Evolutionary conservation across 1,284 basidiomycete species (phyloP).

Genomic region (Phlebopus sp.): DNA sequence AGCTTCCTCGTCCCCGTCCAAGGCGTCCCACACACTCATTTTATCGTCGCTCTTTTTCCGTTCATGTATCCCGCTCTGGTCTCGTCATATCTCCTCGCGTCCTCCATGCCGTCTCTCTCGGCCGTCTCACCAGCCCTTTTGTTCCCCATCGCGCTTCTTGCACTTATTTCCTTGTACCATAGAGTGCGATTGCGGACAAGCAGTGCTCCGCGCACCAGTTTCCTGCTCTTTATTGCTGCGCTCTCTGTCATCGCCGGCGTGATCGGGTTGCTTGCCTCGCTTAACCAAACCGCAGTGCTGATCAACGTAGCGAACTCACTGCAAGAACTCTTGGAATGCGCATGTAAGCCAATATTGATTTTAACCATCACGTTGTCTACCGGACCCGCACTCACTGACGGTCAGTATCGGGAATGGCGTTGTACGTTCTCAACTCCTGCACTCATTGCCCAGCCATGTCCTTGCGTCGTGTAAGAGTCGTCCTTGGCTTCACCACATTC

Average conservation of each 20-base stretch:
- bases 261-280: conserved; percentile 17
- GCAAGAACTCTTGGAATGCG: conserved; percentile 17
- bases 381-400: background rate
- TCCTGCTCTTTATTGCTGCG: conserved; percentile 21
- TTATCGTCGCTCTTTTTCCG: conserved; percentile 13
- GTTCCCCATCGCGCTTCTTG: conserved; percentile 22
- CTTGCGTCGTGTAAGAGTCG: conserved; percentile 13
- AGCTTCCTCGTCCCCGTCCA: conserved; percentile 2
- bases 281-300: conserved; percentile 13
- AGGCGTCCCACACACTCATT: conserved; percentile 16
- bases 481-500: conserved; percentile 19
- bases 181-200: conserved; percentile 11
- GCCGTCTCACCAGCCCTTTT: conserved; percentile 27
- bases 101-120: conserved; percentile 24
- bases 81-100: conserved; percentile 5
- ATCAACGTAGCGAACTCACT: conserved; percentile 16
- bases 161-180: conserved; percentile 13
- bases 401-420: conserved; percentile 25
- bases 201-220: conserved; percentile 5
- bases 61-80: background rate
- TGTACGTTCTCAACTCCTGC: conserved; percentile 20
- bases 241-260: conserved; percentile 24
- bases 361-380: background rate
- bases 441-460: conserved; percentile 7
- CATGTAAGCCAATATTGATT: conserved; percentile 17